These are phyloP conservation scores for Cylindrodendrum hubeiense DNA, from an alignment of 2,329 filamentous ascomycete species.

Conservation along the genomic window DNA sequence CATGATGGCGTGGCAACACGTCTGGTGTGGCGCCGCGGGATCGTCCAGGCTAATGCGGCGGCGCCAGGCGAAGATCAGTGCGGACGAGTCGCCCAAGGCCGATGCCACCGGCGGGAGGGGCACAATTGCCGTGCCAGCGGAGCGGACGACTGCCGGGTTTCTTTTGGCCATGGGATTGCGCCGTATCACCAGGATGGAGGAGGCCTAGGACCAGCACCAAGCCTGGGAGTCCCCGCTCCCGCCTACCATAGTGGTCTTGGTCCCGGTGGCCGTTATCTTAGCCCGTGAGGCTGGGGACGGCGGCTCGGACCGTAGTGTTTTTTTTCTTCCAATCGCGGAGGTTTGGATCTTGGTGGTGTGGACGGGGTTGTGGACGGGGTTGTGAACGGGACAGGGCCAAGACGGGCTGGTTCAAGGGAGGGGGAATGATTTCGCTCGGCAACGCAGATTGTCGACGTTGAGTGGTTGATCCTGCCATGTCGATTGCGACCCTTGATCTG, in stretches of 20 bases:
- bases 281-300: conserved; percentile 12
- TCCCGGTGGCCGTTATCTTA: conserved; percentile 5
- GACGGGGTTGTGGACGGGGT: too few species aligned
- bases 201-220: background rate
- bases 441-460: background rate
- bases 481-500: background rate
- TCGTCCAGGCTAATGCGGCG: conserved; percentile 27
- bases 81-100: background rate
- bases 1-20: background rate
- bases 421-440: background rate
- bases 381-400: background rate
- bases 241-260: background rate
- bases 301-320: conserved; percentile 26
- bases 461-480: background rate
- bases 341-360: conserved; percentile 6
- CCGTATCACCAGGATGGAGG: background rate
- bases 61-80: background rate
- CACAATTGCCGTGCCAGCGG: conserved; percentile 9
- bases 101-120: too few species aligned
- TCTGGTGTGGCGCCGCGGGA: conserved; percentile 24
- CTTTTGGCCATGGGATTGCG: background rate
- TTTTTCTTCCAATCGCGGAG: conserved; percentile 3
- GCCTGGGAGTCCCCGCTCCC: background rate
- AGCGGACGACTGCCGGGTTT: background rate
- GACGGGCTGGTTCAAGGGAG: background rate